Evolutionary conservation across 1,139 yeast genomes (phyloP), one percentile per base, ranked within the genome.

Genomic region (Sugiyamaella neomexicana): DNA sequence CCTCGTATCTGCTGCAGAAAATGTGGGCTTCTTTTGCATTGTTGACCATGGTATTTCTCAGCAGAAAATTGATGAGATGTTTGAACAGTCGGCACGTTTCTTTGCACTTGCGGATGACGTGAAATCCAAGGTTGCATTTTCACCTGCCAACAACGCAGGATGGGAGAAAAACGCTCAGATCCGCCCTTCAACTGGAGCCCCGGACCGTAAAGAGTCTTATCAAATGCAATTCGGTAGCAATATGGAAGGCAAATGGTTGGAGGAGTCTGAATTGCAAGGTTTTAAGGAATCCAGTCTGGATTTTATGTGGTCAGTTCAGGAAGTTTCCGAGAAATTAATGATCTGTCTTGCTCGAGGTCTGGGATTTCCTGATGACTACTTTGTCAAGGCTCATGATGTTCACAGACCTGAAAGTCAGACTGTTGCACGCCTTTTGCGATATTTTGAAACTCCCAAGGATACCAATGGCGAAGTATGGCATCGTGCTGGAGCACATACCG

Each of bases 401-500:
- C 10, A 37, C 13, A 23, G 29, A 37, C 50, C 50, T 6, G 41
- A 38, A 12, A 38, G 25, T 16, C 41, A 38, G 41, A 16, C 41
- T 6, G 25, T 17, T 10, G 23, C 29, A 17, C 15, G 50, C n/a
- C 17, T 46, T 10, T 32, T 46, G 23, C 50, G 29, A 3, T 46
- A 46, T 38, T 29, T 27, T 15, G 41, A 37, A 12, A 36, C 46
- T 6, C 31, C 32, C 20, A 34, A 29, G 46, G 32, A 37, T 7
- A 44, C 38, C 10, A 13, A 37, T 16, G 31, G 46, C 13, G 23
- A 43, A 13, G 51, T 42, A 5, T 32, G 27, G 31, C 45, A 46
- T 13, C 17, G 54, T 12, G 46, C 46, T 13, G 48, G 50, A 12
- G 54, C 54, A 9, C 54, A 51, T 25, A 51, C 44, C 25, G 54